phyloP scores from a whole-genome alignment of 257 asterid genomes.

The Orobanche coerulescens region DNA sequence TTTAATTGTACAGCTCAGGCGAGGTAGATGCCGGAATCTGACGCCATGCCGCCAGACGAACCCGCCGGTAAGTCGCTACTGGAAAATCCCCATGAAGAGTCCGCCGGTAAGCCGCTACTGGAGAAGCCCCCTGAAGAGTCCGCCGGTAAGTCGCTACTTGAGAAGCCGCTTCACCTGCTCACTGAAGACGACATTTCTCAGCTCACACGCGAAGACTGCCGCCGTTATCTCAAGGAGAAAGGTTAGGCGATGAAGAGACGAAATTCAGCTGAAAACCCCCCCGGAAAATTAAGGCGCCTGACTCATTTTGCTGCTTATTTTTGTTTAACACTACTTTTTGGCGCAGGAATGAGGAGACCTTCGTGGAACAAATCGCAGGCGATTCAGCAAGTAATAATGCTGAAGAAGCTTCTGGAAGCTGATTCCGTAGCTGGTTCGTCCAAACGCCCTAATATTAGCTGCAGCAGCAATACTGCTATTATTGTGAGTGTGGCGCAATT shows the following conservation, averaged over 20 bases:
- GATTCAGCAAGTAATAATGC: conserved; percentile 94
- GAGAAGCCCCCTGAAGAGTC: conserved; percentile 39
- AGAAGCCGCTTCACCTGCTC: conserved; percentile 68
- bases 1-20: conserved; percentile 20
- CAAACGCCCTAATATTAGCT: conserved; percentile 30
- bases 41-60: conserved; percentile 33
- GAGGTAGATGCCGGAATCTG: conserved; percentile 38
- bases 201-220: conserved; percentile 98
- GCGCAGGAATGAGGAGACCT: conserved; percentile 91
- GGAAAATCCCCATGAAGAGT: conserved; percentile 24
- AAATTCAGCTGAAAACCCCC: neutral
- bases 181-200: conserved; percentile 99
- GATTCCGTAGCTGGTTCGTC: conserved; percentile 42
- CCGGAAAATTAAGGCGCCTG: neutral
- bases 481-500: conserved; percentile 52
- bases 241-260: conserved; percentile 31
- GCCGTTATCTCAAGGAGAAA: conserved; percentile 90
- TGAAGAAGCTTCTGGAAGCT: conserved; percentile 75
- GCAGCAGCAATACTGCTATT: conserved; percentile 23
- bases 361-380: conserved; percentile 99
- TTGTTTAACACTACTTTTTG: neutral
- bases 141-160: neutral
- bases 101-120: conserved; percentile 59
- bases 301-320: neutral
- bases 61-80: neutral